These are phyloP conservation scores for Alnus glutinosa DNA, from an alignment of 306 rosid species.

Conservation along the genomic window DNA sequence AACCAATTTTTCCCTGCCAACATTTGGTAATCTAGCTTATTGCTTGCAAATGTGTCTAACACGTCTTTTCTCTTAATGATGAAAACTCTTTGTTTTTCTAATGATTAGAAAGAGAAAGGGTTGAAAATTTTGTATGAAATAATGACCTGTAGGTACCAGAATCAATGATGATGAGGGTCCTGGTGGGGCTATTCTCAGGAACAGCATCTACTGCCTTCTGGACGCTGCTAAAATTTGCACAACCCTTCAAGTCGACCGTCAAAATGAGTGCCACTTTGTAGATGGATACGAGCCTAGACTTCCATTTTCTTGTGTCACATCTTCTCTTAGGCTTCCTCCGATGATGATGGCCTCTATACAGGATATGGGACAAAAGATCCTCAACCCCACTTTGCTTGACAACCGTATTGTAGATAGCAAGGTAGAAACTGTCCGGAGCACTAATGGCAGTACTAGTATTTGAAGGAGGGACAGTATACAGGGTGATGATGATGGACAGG, in stretches of 20 bases:
- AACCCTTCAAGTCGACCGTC: conserved; percentile 60
- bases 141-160: conserved; percentile 47
- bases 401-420: conserved; percentile 31
- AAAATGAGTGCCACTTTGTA: conserved; percentile 55
- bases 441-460: conserved; percentile 3
- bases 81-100: not conserved
- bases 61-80: not conserved
- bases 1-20: conserved; percentile 68
- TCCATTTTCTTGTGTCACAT: conserved; percentile 49
- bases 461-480: conserved; percentile 27
- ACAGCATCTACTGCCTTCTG: conserved; percentile 74
- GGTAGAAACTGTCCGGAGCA: conserved; percentile 24
- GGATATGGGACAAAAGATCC: conserved; percentile 39
- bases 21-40: not conserved
- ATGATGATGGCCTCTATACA: conserved; percentile 15
- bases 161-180: conserved; percentile 61
- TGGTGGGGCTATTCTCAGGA: conserved; percentile 48
- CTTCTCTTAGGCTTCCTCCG: conserved; percentile 21
- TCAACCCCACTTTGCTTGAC: conserved; percentile 39
- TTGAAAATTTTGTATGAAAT: not conserved
- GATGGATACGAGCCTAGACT: conserved; percentile 37
- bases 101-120: not conserved
- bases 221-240: conserved; percentile 64
- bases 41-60: not conserved
- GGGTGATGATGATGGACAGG: conserved; percentile 38